Conservation (phyloP, 495 filamentous ascomycete genomes). For the Aspergillus kassunensis region DNA sequence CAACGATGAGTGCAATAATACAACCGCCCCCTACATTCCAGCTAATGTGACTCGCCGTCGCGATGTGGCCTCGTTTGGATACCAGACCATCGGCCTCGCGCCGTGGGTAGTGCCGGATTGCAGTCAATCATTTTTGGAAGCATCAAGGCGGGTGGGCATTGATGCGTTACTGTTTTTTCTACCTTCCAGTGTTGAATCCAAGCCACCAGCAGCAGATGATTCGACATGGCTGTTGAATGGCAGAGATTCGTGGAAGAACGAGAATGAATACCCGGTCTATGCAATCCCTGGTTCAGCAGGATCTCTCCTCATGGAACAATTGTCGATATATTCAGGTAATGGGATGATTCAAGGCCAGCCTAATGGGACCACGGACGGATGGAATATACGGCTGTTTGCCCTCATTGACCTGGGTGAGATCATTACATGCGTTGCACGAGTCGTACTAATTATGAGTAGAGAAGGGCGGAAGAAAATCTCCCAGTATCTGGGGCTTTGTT, state of each 20-base stretch:
- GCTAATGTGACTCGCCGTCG: conserved; percentile 65
- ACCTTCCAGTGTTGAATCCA: conserved; percentile 49
- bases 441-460: conserved; percentile 12
- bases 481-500: conserved; percentile 78
- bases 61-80: conserved; percentile 55
- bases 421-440: no score
- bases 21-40: conserved; percentile 58
- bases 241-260: conserved; percentile 56
- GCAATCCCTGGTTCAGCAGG: conserved; percentile 69
- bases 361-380: conserved; percentile 27
- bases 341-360: conserved; percentile 52
- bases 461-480: conserved; percentile 33
- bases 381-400: conserved; percentile 56
- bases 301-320: conserved; percentile 61
- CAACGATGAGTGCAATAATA: conserved; percentile 55
- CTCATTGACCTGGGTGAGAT: conserved; percentile 56
- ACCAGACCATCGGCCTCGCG: conserved; percentile 70
- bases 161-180: conserved; percentile 74
- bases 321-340: conserved; percentile 72
- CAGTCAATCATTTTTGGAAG: conserved; percentile 60
- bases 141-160: conserved; percentile 53
- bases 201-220: conserved; percentile 59
- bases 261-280: conserved; percentile 73
- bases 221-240: conserved; percentile 64
- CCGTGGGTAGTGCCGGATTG: conserved; percentile 80